phyloP scores from a whole-genome alignment of 345 rosid genomes.

The Salix purpurea region DNA sequence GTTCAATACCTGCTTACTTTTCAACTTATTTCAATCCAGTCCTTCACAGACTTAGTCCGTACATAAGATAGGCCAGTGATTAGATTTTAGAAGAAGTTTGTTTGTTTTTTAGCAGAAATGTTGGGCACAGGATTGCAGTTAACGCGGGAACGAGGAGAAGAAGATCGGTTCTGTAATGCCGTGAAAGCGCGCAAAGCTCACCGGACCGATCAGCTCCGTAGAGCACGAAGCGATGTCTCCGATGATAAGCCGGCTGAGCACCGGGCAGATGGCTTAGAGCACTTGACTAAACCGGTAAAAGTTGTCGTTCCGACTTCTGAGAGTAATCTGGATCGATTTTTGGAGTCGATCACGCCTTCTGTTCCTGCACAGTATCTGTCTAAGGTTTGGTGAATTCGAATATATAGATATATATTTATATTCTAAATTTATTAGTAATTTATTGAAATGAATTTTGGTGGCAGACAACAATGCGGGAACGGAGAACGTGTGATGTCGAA shows the following conservation, averaged over 20 bases:
- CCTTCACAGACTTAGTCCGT: background rate
- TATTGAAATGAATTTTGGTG: background rate
- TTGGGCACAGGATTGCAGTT: constrained; percentile 47
- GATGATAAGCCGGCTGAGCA: constrained; percentile 7
- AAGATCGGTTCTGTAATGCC: constrained; percentile 39
- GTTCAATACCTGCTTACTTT: background rate
- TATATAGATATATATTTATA: no score
- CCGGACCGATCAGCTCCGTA: constrained; percentile 28
- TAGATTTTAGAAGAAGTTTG: background rate
- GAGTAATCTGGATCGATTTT: constrained; percentile 50
- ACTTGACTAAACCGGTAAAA: constrained; percentile 14
- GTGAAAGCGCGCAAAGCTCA: constrained; percentile 36
- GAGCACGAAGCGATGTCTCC: constrained; percentile 40
- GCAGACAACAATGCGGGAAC: constrained; percentile 42
- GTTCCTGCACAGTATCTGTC: constrained; percentile 46
- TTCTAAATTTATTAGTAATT: background rate
- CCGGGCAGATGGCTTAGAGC: constrained; percentile 16
- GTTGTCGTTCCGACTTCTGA: constrained; percentile 15
- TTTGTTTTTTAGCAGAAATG: constrained; percentile 25
- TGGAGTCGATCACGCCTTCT: constrained; percentile 48
- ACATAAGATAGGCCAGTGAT: background rate
- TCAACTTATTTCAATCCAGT: background rate
- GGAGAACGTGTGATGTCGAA: constrained; percentile 35
- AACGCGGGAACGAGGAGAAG: constrained; percentile 34
- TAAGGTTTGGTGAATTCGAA: constrained; percentile 36